phyloP scores from a whole-genome alignment of 177 flowering plant genomes.

The Vitis hybrid region DNA sequence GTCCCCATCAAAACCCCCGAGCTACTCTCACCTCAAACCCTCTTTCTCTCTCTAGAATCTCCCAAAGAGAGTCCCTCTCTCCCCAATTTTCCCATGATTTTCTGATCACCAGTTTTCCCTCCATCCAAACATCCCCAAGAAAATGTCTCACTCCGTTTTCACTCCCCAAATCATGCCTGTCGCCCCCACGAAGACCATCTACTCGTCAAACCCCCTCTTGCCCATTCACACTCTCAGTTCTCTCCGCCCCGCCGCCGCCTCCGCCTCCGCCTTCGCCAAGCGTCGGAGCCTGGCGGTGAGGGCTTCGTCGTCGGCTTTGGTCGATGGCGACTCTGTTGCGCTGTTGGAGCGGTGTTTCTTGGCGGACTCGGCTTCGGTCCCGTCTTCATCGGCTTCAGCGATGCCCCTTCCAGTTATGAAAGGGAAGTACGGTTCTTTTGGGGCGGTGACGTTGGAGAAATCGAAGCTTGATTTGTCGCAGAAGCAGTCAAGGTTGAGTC shows the following conservation, averaged over 20 bases:
- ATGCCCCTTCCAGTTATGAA: conserved; percentile 58
- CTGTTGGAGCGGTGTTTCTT: conserved; percentile 65
- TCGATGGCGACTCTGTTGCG: conserved; percentile 44
- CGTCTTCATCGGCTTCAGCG: conserved; percentile 23
- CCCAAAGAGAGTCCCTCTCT: conserved; percentile 10
- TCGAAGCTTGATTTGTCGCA: conserved; percentile 72
- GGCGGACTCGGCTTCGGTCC: conserved; percentile 22
- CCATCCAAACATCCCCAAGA: conserved; percentile 7
- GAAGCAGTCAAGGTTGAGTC: conserved; percentile 47
- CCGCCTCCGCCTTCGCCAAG: not conserved
- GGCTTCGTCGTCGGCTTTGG: conserved; percentile 30
- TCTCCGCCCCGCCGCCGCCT: not conserved
- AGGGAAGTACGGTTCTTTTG: conserved; percentile 62
- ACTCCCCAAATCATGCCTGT: conserved; percentile 31
- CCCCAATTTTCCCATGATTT: not conserved
- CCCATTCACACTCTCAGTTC: conserved; percentile 10
- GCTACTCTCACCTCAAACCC: not conserved
- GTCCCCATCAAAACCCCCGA: conserved; percentile 16
- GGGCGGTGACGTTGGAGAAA: conserved; percentile 82
- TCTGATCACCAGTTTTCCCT: conserved; percentile 6
- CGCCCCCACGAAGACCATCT: conserved; percentile 24
- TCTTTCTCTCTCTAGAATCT: conserved; percentile 15
- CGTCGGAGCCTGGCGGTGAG: conserved; percentile 16
- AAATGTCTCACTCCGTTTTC: conserved; percentile 52
- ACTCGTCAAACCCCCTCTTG: conserved; percentile 11